phyloP scores from a whole-genome alignment of 352 stramenopile genomes.

The Thraustochytrium striatum region DNA sequence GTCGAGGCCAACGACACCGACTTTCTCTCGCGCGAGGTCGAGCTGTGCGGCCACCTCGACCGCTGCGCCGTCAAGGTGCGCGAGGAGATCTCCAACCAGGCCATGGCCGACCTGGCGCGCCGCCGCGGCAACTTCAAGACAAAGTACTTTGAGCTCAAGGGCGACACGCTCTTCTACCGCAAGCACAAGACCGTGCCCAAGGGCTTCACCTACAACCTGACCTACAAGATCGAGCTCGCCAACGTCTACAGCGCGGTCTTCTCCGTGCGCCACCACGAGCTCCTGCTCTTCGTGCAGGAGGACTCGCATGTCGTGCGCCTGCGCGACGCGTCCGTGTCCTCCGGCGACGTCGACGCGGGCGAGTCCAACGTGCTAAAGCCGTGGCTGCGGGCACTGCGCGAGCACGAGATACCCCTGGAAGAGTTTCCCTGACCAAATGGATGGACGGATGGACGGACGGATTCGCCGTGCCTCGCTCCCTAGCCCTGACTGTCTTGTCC shows the following conservation, averaged over 20 bases:
- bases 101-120: constrained; percentile 11
- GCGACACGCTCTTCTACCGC: constrained; percentile 48
- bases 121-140: constrained; percentile 42
- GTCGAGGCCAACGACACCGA: constrained; percentile 40
- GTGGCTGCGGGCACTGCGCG: not conserved
- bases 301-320: constrained; percentile 41
- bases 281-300: constrained; percentile 47
- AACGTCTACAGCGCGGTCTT: constrained; percentile 38
- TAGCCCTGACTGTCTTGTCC: no score
- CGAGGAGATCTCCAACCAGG: constrained; percentile 21
- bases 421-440: constrained; percentile 14
- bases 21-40: constrained; percentile 33
- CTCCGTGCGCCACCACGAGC: not conserved
- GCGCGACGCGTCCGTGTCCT: not conserved
- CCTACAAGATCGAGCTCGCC: constrained; percentile 45
- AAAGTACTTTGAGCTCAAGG: constrained; percentile 50
- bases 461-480: no score
- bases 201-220: constrained; percentile 44
- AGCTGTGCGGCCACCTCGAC: constrained; percentile 44
- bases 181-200: constrained; percentile 37
- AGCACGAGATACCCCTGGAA: constrained; percentile 37
- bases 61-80: constrained; percentile 24
- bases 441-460: not conserved
- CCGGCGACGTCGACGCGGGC: not conserved
- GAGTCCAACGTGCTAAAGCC: not conserved